Evolutionary conservation across 2,329 filamentous ascomycete species (phyloP), one percentile per base, ranked within the genome.

Genomic region (Aureobasidium sp.): DNA sequence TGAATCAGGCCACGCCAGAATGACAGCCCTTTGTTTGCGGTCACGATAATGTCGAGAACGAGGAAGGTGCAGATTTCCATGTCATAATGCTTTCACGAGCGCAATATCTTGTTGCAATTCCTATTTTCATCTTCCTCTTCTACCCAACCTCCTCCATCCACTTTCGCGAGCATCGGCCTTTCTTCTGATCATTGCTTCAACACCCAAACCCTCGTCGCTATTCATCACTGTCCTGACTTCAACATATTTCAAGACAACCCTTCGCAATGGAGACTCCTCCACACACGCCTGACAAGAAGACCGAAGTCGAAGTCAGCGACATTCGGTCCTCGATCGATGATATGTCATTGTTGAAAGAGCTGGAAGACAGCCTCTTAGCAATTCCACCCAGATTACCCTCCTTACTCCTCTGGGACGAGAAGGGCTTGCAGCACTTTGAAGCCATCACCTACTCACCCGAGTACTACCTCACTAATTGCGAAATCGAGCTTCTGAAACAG

Each of bases 381-480:
- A 19, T 2, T 8, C 53, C 40, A 42, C 43, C 54, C 3, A 37
- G 9, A 10, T 57, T 57, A 9, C 54, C 54, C 3, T 46, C 40
- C 1, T 13, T 47, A 25, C 54, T 57, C 11, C 54, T 57, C 21
- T 57, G 54, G 54, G 54, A 57, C 11, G 54, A 46, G 7, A 57
- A 47, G 33, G 54, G 54, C 31, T 29, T 57, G 31, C 42, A 57
- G 25, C 9, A 37, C 21, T 57, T 57, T 3, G 43, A 47, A 33
- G 42, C 42, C n/a, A 37, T 57, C 42, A 57, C 54, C 3, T 21
- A 57, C 40, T 37, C 54, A 13, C 40, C 40, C 31, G 31, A 47
- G 9, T 57, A 57, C 21, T 57, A 57, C 54, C 31, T 57, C 15
- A 57, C 54, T 31, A 37, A 47, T 3, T 57, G 54, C 31, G 54